These are phyloP conservation scores for Blastobotrys persicus DNA, from an alignment of 1,139 yeast species.

Conservation along the genomic window DNA sequence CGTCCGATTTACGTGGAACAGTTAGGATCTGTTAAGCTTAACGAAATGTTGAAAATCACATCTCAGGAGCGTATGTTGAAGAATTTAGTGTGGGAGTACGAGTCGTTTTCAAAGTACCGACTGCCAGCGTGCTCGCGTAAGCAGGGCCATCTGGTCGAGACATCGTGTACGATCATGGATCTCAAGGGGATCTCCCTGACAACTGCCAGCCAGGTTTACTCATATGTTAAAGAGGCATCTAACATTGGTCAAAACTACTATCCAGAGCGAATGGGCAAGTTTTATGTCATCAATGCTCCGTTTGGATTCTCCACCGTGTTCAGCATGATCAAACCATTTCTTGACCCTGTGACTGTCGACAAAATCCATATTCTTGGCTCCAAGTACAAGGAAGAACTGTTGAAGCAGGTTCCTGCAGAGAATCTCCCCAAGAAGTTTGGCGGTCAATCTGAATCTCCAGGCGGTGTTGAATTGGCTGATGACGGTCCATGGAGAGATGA, in stretches of 20 bases:
- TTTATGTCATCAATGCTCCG: slow-evolving; percentile 93
- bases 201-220: slow-evolving; percentile 79
- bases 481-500: slow-evolving; percentile 97
- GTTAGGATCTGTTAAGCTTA: slow-evolving; percentile 83
- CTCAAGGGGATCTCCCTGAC: slow-evolving; percentile 88
- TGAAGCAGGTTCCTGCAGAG: slow-evolving; percentile 89
- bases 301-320: slow-evolving; percentile 96
- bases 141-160: slow-evolving; percentile 75
- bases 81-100: slow-evolving; percentile 97
- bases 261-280: slow-evolving; percentile 99
- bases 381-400: slow-evolving; percentile 73
- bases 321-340: slow-evolving; percentile 83
- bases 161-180: slow-evolving; percentile 94
- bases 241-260: slow-evolving; percentile 93
- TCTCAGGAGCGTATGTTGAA: slow-evolving; percentile 94
- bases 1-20: slow-evolving; percentile 95
- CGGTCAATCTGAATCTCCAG: slow-evolving; percentile 70
- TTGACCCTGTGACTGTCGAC: slow-evolving; percentile 97
- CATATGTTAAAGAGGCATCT: slow-evolving; percentile 90
- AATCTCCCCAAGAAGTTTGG: slow-evolving; percentile 91
- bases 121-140: slow-evolving; percentile 93
- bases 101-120: slow-evolving; percentile 77
- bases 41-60: slow-evolving; percentile 90
- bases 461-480: slow-evolving; percentile 82
- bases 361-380: slow-evolving; percentile 87